These are phyloP conservation scores for Rhodomyrtus tomentosa DNA, from an alignment of 345 rosid genomes.

Conservation along the genomic window DNA sequence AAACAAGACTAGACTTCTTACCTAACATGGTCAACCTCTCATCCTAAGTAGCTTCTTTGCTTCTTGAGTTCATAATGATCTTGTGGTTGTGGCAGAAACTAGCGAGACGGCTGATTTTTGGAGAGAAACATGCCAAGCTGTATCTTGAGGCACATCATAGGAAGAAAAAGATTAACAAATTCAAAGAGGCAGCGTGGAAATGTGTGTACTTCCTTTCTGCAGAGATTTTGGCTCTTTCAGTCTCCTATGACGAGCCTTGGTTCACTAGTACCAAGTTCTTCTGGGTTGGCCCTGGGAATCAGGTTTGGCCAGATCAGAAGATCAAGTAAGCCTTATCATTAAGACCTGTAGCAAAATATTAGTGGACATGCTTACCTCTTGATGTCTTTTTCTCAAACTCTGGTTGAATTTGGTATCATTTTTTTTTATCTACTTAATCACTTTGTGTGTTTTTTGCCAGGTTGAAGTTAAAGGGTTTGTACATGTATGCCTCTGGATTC, in stretches of 20 bases:
- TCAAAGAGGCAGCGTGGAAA: slow-evolving; percentile 95
- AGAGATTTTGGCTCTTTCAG: slow-evolving; percentile 48
- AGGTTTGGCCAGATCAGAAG: slow-evolving; percentile 81
- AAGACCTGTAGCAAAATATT: not conserved
- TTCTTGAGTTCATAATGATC: not conserved
- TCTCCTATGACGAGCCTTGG: slow-evolving; percentile 78
- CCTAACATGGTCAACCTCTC: not conserved
- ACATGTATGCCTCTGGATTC: slow-evolving; percentile 73
- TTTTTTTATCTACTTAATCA: not conserved
- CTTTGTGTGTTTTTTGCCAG: slow-evolving; percentile 15
- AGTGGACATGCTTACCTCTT: not conserved
- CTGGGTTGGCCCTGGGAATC: slow-evolving; percentile 80
- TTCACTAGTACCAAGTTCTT: slow-evolving; percentile 55
- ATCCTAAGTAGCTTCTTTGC: not conserved
- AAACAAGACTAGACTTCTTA: not conserved
- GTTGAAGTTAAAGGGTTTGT: slow-evolving; percentile 57
- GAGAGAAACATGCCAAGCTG: slow-evolving; percentile 19
- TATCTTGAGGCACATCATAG: slow-evolving; percentile 23
- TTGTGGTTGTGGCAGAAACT: slow-evolving; percentile 36
- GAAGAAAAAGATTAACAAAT: slow-evolving; percentile 53
- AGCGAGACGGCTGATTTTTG: slow-evolving; percentile 46
- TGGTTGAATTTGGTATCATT: not conserved
- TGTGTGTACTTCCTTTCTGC: slow-evolving; percentile 68
- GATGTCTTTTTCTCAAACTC: not conserved
- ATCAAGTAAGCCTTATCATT: slow-evolving; percentile 43